Conservation (phyloP, 73 alveolate genomes). For the Tetrahymena borealis region DNA sequence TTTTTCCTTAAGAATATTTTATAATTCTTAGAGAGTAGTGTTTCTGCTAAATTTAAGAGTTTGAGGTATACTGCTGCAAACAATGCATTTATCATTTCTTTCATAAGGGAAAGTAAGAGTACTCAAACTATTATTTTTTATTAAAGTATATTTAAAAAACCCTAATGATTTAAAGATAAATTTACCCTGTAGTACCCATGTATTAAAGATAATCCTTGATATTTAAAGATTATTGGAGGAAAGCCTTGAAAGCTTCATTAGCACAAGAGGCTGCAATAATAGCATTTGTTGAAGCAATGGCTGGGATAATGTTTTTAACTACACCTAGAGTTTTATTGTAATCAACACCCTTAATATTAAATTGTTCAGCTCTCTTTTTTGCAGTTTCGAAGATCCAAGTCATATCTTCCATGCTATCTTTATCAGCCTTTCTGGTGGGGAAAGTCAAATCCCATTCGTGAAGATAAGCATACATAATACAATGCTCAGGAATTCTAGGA, state of each 20-base stretch:
- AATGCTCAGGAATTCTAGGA: conserved; percentile 99
- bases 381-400: conserved; percentile 98
- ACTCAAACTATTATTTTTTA: conserved; percentile 38
- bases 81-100: conserved; percentile 34
- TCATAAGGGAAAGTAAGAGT: not conserved
- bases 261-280: conserved; percentile 96
- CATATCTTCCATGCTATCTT: conserved; percentile 96
- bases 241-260: conserved; percentile 92
- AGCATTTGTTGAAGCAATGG: conserved; percentile 99
- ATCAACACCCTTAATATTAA: conserved; percentile 96
- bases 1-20: not conserved
- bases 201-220: conserved; percentile 86
- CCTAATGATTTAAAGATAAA: not conserved
- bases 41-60: not conserved
- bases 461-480: conserved; percentile 88
- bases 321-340: conserved; percentile 95
- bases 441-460: conserved; percentile 76
- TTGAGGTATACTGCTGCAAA: conserved; percentile 20
- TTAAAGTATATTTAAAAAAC: conserved; percentile 45
- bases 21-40: not conserved
- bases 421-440: conserved; percentile 75
- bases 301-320: conserved; percentile 96
- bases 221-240: conserved; percentile 62
- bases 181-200: conserved; percentile 85
- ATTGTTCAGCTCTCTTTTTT: conserved; percentile 91